These are phyloP conservation scores for Triglochin maritima DNA, from an alignment of 106 monocot genomes.

Conservation along the genomic window DNA sequence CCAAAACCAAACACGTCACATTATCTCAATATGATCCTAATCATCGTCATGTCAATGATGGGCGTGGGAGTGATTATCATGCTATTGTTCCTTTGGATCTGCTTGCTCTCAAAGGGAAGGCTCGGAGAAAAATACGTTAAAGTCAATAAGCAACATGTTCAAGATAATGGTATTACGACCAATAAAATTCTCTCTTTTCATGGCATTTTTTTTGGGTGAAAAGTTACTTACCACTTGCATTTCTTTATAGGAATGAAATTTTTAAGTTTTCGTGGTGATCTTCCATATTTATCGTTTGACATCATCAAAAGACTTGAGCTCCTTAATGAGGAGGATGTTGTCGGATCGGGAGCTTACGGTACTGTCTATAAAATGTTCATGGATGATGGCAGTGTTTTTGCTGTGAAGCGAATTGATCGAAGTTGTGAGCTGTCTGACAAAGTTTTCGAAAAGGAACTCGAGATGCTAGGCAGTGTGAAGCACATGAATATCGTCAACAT, in stretches of 20 bases:
- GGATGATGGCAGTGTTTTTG: conserved; percentile 71
- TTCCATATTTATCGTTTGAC: conserved; percentile 72
- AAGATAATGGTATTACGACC: conserved; percentile 37
- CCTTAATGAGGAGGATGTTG: conserved; percentile 71
- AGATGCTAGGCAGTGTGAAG: conserved; percentile 68
- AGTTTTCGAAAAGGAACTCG: conserved; percentile 72
- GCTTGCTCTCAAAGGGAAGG: conserved; percentile 64
- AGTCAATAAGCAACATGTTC: conserved; percentile 49
- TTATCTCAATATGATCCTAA: conserved; percentile 67
- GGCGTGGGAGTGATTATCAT: conserved; percentile 43
- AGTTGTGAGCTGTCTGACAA: conserved; percentile 39
- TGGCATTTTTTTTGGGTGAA: neutral
- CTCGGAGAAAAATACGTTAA: conserved; percentile 52
- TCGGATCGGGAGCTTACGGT: conserved; percentile 90
- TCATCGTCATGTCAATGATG: conserved; percentile 71
- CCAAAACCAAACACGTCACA: conserved; percentile 39
- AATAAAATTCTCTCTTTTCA: neutral
- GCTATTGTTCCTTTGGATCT: conserved; percentile 82
- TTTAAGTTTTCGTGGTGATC: conserved; percentile 65
- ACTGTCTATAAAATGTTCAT: conserved; percentile 88
- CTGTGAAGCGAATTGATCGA: conserved; percentile 72
- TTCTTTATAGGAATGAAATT: conserved; percentile 55
- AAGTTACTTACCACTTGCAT: neutral
- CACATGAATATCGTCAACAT: conserved; percentile 90
- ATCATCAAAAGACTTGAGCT: conserved; percentile 62